Evolutionary conservation across 306 rosid species (phyloP).

Genomic region (Quercus gilva): DNA sequence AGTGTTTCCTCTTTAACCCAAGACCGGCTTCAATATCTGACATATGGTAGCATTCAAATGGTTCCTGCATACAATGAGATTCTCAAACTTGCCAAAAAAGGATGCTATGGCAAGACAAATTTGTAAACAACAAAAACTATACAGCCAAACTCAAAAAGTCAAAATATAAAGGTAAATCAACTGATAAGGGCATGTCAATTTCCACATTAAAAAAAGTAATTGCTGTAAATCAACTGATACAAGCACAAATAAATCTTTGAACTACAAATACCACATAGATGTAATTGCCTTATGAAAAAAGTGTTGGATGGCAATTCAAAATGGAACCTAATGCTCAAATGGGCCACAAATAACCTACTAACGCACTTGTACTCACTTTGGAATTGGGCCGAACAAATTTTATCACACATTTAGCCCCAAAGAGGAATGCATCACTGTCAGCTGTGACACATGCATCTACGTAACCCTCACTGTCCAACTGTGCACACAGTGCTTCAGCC

Average conservation of each 20-base stretch:
- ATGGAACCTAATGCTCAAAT: background rate
- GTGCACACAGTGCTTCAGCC: slow-evolving; percentile 92
- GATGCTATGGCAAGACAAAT: background rate
- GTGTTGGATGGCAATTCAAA: background rate
- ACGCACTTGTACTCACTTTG: slow-evolving; percentile 45
- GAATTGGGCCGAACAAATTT: slow-evolving; percentile 60
- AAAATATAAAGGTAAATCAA: background rate
- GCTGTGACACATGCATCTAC: slow-evolving; percentile 89
- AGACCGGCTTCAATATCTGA: slow-evolving; percentile 88
- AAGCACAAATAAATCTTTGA: background rate
- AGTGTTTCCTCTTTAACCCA: slow-evolving; percentile 86
- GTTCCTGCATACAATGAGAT: slow-evolving; percentile 62
- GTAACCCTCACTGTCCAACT: slow-evolving; percentile 67
- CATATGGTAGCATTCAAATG: slow-evolving; percentile 82
- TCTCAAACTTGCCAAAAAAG: slow-evolving; percentile 22
- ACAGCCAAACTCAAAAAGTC: background rate
- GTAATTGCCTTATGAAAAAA: background rate
- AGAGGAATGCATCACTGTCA: slow-evolving; percentile 90
- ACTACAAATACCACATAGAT: background rate
- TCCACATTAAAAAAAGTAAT: too few relatives aligned
- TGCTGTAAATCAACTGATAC: background rate
- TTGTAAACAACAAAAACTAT: background rate
- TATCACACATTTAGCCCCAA: slow-evolving; percentile 75
- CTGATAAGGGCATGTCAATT: background rate
- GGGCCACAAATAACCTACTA: background rate